phyloP scores from a whole-genome alignment of 805 yeast genomes.

The Monosporozyma aerobia region DNA sequence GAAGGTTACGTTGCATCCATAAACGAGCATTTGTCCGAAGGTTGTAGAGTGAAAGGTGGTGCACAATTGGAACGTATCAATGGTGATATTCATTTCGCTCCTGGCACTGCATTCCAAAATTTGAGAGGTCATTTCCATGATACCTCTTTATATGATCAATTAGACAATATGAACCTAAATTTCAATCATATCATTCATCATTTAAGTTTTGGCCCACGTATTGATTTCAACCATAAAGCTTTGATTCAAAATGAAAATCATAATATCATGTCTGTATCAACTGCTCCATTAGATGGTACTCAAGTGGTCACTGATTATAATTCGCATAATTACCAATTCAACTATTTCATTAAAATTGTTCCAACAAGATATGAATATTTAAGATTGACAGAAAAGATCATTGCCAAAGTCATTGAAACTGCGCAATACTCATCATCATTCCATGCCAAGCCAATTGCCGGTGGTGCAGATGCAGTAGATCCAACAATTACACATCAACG shows the following conservation, averaged over 20 bases:
- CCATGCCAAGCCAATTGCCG: slow-evolving; percentile 76
- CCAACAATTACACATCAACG: slow-evolving; percentile 70
- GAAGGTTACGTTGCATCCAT: slow-evolving; percentile 71
- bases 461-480: slow-evolving; percentile 88
- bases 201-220: slow-evolving; percentile 61
- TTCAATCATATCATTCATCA: slow-evolving; percentile 75
- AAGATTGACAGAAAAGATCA: slow-evolving; percentile 21
- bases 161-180: slow-evolving; percentile 45
- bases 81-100: slow-evolving; percentile 93
- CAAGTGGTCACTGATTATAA: slow-evolving; percentile 23
- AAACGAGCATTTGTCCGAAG: slow-evolving; percentile 57
- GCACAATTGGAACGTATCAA: slow-evolving; percentile 75
- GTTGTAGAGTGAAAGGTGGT: slow-evolving; percentile 78
- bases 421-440: slow-evolving; percentile 84
- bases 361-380: slow-evolving; percentile 76
- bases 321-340: slow-evolving; percentile 53
- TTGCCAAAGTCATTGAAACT: slow-evolving; percentile 44
- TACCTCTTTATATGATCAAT: slow-evolving; percentile 54
- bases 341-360: slow-evolving; percentile 83
- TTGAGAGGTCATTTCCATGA: slow-evolving; percentile 70
- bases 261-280: slow-evolving; percentile 10
- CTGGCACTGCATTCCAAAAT: slow-evolving; percentile 67
- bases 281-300: slow-evolving; percentile 64
- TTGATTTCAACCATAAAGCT: slow-evolving; percentile 8
- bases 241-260: neutral